Evolutionary conservation across 2,329 filamentous ascomycete species (phyloP).

Genomic region (Zymoseptoria passerinii): DNA sequence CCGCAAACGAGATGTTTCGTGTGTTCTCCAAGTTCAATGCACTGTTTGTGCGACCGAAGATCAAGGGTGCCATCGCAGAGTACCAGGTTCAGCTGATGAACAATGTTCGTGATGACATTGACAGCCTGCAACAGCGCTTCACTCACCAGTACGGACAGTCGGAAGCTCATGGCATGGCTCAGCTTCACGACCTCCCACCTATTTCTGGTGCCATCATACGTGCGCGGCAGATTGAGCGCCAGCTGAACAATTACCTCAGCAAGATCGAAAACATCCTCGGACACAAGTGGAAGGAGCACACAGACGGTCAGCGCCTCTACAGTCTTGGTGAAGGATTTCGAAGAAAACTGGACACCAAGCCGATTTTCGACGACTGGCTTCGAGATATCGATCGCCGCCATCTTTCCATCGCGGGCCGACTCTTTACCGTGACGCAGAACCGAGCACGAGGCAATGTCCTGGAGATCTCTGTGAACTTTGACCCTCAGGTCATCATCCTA

Average conservation of each 20-base stretch:
- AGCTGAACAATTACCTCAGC: conserved; percentile 93
- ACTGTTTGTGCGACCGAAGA: conserved; percentile 96
- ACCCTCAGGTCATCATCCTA: conserved; percentile 89
- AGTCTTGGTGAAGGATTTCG: conserved; percentile 88
- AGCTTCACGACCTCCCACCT: conserved; percentile 87
- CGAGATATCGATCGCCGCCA: conserved; percentile 81
- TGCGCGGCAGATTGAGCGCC: conserved; percentile 92
- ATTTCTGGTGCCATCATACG: conserved; percentile 97
- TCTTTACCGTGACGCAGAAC: conserved; percentile 84
- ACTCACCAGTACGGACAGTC: conserved; percentile 99
- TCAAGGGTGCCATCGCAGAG: conserved; percentile 92
- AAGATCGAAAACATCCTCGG: conserved; percentile 98
- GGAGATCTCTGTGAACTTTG: conserved; percentile 91
- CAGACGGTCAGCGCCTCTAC: conserved; percentile 89
- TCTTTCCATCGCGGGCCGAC: conserved; percentile 80
- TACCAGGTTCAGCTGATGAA: conserved; percentile 98
- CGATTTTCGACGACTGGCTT: conserved; percentile 93
- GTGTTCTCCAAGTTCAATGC: conserved; percentile 99
- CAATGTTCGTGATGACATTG: conserved; percentile 94
- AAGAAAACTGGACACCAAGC: conserved; percentile 87
- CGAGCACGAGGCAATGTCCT: conserved; percentile 82
- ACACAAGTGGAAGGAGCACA: conserved; percentile 86
- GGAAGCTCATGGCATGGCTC: conserved; percentile 95
- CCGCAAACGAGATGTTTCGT: conserved; percentile 98
- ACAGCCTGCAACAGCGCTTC: conserved; percentile 87